These are phyloP conservation scores for Ophiocordyceps camponoti-leonardi DNA, from an alignment of 2,329 filamentous ascomycete genomes.

Conservation along the genomic window DNA sequence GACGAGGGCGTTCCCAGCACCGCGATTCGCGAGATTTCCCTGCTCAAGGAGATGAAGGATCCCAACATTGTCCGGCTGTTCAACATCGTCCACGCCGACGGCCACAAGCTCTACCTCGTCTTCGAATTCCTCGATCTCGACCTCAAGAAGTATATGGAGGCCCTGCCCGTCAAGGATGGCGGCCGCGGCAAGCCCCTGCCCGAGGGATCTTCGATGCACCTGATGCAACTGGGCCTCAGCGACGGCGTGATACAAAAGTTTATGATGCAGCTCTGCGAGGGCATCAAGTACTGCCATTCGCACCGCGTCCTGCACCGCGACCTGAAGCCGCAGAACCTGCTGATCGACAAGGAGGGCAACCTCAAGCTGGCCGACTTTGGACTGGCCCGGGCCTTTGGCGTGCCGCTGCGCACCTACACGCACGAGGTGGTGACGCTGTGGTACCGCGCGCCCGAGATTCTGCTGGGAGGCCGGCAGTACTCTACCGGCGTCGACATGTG, in stretches of 20 bases:
- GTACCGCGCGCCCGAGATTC: constrained; percentile 83
- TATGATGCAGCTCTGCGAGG: constrained; percentile 74
- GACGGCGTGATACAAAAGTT: constrained; percentile 81
- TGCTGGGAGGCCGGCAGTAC: constrained; percentile 80
- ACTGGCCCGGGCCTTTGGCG: constrained; percentile 76
- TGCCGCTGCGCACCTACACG: constrained; percentile 79
- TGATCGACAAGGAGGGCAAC: constrained; percentile 58
- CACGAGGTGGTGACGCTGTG: constrained; percentile 91
- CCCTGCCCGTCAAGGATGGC: constrained; percentile 67
- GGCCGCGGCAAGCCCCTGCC: constrained; percentile 74
- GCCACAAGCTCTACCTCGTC: constrained; percentile 87
- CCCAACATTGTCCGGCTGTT: constrained; percentile 75
- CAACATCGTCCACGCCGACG: constrained; percentile 89
- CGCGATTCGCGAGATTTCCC: constrained; percentile 83
- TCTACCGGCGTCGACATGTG: constrained; percentile 93
- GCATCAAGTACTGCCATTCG: constrained; percentile 75
- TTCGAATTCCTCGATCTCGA: constrained; percentile 85
- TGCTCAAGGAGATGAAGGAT: constrained; percentile 89
- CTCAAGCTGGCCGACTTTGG: constrained; percentile 47
- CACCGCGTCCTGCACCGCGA: constrained; percentile 79
- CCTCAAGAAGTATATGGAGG: constrained; percentile 93
- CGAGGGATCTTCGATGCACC: constrained; percentile 49
- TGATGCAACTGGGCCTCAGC: constrained; percentile 54
- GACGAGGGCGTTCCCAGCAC: constrained; percentile 88
- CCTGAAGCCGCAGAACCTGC: constrained; percentile 66